Conservation (phyloP, 768 basidiomycete genomes). For the Termitomyces sp. region DNA sequence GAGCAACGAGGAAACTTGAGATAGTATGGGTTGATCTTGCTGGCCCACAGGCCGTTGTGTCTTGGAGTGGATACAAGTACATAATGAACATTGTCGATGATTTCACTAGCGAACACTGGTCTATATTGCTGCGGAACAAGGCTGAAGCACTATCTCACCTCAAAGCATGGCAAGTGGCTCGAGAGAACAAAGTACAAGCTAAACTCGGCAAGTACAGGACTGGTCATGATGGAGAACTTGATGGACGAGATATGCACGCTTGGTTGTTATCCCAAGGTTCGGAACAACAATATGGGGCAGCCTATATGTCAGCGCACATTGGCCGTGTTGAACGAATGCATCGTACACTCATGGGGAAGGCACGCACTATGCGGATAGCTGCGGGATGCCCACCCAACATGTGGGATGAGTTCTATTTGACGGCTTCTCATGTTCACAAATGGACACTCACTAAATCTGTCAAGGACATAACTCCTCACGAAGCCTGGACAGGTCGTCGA, state of each 20-base stretch:
- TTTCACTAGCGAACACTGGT: not conserved
- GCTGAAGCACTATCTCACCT: too few relatives aligned
- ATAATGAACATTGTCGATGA: too few relatives aligned
- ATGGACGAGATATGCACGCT: not conserved
- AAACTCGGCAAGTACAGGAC: not conserved
- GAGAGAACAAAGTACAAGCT: not conserved
- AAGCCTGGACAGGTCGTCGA: not conserved
- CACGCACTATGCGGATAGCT: too few relatives aligned
- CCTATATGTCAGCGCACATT: not conserved
- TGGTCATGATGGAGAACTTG: not conserved
- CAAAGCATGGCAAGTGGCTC: not conserved
- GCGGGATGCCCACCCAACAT: too few relatives aligned
- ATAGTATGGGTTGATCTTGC: too few relatives aligned
- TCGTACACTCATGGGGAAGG: not conserved
- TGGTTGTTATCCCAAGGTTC: not conserved
- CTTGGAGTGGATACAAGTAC: too few relatives aligned
- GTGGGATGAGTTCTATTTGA: not conserved
- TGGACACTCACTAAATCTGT: not conserved
- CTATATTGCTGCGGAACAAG: not conserved
- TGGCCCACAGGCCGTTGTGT: too few relatives aligned
- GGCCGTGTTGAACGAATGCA: not conserved
- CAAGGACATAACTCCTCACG: not conserved
- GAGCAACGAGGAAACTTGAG: too few relatives aligned
- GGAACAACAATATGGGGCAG: not conserved
- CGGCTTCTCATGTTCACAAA: not conserved